Conservation (phyloP, 441 rosid species). For the Omphalea diandra region DNA sequence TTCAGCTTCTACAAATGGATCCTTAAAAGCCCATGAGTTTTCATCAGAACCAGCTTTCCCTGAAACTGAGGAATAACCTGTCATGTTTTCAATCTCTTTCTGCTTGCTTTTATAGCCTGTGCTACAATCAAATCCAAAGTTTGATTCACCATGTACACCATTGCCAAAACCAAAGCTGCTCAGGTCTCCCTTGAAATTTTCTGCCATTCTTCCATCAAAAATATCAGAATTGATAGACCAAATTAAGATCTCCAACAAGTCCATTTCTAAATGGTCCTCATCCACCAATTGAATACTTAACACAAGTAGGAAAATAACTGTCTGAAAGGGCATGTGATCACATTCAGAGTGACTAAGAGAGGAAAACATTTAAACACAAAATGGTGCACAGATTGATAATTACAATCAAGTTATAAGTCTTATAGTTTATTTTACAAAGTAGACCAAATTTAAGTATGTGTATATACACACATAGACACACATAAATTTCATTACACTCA, state of each 20-base stretch:
- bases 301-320: background rate
- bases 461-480: background rate
- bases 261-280: background rate
- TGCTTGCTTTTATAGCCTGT: slow-evolving; percentile 29
- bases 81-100: slow-evolving; percentile 28
- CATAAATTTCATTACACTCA: too few species aligned
- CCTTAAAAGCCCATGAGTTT: slow-evolving; percentile 48
- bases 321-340: background rate
- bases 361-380: background rate
- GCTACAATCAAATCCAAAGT: slow-evolving; percentile 35
- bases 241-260: slow-evolving; percentile 15
- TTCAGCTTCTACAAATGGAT: slow-evolving; percentile 35
- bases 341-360: background rate
- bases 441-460: background rate
- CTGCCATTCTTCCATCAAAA: slow-evolving; percentile 24
- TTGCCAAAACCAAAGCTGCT: slow-evolving; percentile 25
- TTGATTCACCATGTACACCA: slow-evolving; percentile 28
- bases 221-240: slow-evolving; percentile 24
- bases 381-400: background rate
- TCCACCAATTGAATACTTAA: background rate
- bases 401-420: background rate
- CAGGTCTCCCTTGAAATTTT: slow-evolving; percentile 21
- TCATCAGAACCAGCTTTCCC: slow-evolving; percentile 29
- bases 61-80: slow-evolving; percentile 25
- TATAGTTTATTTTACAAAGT: background rate